Evolutionary conservation across 495 filamentous ascomycete species (phyloP).

Genomic region (Pseudoneurospora amorphoporcata): DNA sequence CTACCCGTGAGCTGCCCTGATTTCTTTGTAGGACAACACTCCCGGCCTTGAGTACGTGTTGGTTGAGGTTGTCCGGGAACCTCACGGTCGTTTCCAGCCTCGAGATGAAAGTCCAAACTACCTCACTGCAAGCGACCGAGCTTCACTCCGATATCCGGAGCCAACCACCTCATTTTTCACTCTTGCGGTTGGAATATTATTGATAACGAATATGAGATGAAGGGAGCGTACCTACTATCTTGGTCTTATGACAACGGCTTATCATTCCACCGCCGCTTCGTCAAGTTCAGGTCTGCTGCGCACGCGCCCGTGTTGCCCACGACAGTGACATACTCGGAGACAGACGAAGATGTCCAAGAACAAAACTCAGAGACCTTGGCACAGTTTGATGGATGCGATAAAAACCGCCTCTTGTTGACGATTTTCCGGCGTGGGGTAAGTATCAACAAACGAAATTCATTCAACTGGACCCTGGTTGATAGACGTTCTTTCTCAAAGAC

Average conservation of each 20-base stretch:
- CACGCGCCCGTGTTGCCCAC: background rate
- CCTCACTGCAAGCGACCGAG: background rate
- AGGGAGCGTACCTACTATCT: background rate
- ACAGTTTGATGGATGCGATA: background rate
- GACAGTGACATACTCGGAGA: background rate
- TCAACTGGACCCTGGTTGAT: no score
- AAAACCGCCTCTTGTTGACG: background rate
- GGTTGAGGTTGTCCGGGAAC: background rate
- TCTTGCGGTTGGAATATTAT: background rate
- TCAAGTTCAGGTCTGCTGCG: background rate
- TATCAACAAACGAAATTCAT: background rate
- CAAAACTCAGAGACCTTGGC: background rate
- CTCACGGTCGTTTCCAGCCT: background rate
- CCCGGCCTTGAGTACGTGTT: background rate
- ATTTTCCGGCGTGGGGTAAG: no score
- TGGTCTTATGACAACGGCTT: background rate
- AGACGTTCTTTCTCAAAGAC: no score
- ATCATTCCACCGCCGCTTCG: background rate
- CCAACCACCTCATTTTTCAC: background rate
- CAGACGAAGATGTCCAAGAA: background rate
- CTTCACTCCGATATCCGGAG: background rate
- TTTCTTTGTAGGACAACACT: background rate
- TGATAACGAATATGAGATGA: background rate
- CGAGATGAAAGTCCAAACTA: background rate
- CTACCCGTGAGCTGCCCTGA: background rate